Evolutionary conservation across 495 filamentous ascomycete genomes (phyloP).

Genomic region (Neurospora pannonica): DNA sequence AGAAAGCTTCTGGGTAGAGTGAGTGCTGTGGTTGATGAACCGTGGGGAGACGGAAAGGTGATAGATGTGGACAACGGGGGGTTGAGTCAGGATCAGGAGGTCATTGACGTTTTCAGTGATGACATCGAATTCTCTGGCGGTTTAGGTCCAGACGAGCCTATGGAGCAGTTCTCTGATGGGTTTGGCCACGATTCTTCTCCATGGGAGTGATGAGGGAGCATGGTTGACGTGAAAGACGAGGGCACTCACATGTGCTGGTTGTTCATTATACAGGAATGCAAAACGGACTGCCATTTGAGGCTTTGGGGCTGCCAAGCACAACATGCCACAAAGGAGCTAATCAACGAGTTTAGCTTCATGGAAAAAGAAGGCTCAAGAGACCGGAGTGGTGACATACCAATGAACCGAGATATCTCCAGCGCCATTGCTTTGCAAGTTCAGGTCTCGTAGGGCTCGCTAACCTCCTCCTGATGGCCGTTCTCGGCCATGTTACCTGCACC

Average conservation of each 20-base stretch:
- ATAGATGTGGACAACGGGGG: not conserved
- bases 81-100: not conserved
- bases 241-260: not conserved
- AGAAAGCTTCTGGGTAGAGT: constrained; percentile 43
- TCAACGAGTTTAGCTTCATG: not conserved
- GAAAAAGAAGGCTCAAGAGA: not conserved
- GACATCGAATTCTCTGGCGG: not conserved
- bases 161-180: not conserved
- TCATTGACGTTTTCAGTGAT: not conserved
- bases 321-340: not conserved
- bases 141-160: not conserved
- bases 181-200: not conserved
- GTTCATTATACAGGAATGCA: not conserved
- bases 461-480: not conserved
- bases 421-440: not conserved
- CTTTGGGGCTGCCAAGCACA: not conserved
- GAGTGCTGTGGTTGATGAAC: constrained; percentile 25
- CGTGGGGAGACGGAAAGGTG: constrained; percentile 19
- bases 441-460: not conserved
- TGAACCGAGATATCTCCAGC: not conserved
- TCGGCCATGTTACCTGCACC: not conserved
- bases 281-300: not conserved
- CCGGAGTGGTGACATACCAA: not conserved
- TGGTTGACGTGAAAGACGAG: not conserved
- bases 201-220: not conserved